Conservation (phyloP, 352 stramenopile species). For the Phytophthora ohioensis region DNA sequence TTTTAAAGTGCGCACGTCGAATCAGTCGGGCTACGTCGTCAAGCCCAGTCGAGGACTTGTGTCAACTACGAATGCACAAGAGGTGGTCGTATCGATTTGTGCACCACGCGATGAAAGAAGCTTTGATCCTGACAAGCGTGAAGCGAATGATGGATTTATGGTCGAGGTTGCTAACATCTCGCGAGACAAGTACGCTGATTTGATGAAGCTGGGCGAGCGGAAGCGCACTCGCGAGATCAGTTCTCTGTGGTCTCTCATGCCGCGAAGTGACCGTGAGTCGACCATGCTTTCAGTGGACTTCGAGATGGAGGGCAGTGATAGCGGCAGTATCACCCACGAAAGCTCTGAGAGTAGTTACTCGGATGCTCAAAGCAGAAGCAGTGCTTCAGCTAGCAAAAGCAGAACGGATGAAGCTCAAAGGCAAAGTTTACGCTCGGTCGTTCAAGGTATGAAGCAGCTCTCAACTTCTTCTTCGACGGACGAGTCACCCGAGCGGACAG, state of each 20-base stretch:
- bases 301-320: conserved; percentile 32
- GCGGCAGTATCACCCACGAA: conserved; percentile 19
- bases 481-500: conserved; percentile 16
- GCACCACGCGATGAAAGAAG: conserved; percentile 37
- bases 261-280: conserved; percentile 39
- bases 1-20: conserved; percentile 86
- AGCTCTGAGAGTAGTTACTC: conserved; percentile 21
- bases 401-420: conserved; percentile 5
- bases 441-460: conserved; percentile 30
- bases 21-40: conserved; percentile 79
- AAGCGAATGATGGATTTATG: conserved; percentile 76
- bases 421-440: conserved; percentile 29
- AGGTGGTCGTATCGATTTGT: conserved; percentile 69
- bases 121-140: conserved; percentile 55
- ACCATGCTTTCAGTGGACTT: conserved; percentile 53
- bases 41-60: conserved; percentile 78
- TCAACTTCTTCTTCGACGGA: conserved; percentile 25
- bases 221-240: conserved; percentile 45
- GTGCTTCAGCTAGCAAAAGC: not conserved
- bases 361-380: conserved; percentile 27
- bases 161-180: conserved; percentile 72
- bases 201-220: conserved; percentile 52
- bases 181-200: conserved; percentile 43
- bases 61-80: conserved; percentile 59
- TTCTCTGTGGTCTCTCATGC: conserved; percentile 53